Evolutionary conservation across 1,139 yeast species (phyloP), one percentile per base, ranked within the genome.

Genomic region (Yamadazyma blattariae): DNA sequence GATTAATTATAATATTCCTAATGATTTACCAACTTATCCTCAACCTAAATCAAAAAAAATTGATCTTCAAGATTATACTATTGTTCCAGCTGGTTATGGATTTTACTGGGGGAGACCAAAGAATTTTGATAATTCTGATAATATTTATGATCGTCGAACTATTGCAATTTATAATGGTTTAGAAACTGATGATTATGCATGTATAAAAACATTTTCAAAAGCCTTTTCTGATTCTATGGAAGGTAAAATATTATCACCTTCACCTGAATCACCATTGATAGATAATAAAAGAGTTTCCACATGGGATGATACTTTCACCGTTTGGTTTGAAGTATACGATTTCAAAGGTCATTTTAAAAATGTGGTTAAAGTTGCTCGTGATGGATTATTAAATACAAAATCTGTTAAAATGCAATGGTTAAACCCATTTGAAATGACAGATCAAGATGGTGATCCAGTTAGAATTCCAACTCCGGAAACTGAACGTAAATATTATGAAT

Each of bases 281-380:
- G 42, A 33, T 4, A 39, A 42, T 2, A 44, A 40, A 7, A 33
- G 25, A 5, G 51, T 51, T 4, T 36, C 45, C 2, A 38, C 44
- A 5, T 66, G 71, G 71, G 44, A 42, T 11, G 72, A 67, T 45
- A 33, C 56, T 3, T 67, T 67, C 41, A 41, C 50, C 3, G 48
- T 56, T 9, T 67, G 71, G 71, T 61, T 52, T 38, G 74, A 68
- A 37, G 30, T 67, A 11, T 68, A 65, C 41, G 62, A 66, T 40
- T 45, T 48, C 35, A 43, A 41, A 28, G 74, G 74, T 0, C 44
- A 56, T 25, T 57, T 67, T 21, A 24, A 54, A 22, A 46, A 48
- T 3, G 37, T 67, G 16, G 45, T 56, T 7, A 52, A 56, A 25
- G 41, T 67, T 2, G 39, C 41, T 6, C 47, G 67, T 32, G 56